Conservation (phyloP, 371 early-diverging fungal genomes). For the Mortierella sp. region DNA sequence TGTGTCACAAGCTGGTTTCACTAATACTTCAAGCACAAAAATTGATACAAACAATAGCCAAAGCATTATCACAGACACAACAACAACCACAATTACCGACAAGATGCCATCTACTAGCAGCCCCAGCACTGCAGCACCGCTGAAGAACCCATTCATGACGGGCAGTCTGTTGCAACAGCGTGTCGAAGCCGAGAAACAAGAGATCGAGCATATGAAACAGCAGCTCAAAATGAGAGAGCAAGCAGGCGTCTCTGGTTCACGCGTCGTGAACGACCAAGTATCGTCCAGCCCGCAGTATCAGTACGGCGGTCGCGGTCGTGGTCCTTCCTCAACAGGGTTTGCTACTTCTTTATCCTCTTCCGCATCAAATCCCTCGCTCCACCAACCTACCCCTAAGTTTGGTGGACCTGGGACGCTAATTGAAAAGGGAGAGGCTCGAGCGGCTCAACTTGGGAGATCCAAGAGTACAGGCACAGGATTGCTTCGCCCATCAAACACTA, state of each 20-base stretch:
- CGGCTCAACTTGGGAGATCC: constrained; percentile 37
- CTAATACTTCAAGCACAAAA: not conserved
- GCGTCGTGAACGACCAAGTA: constrained; percentile 1
- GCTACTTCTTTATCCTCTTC: constrained; percentile 14
- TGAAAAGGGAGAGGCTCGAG: constrained; percentile 36
- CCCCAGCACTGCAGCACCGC: not conserved
- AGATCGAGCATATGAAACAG: constrained; percentile 43
- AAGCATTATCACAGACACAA: not conserved
- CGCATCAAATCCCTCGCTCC: not conserved
- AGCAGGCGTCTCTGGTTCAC: constrained; percentile 43
- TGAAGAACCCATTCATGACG: constrained; percentile 34
- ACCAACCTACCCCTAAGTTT: constrained; percentile 28
- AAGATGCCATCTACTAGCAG: constrained; percentile 4
- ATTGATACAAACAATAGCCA: not conserved
- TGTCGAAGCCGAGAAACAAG: constrained; percentile 53
- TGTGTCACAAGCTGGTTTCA: not conserved
- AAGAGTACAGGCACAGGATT: constrained; percentile 38
- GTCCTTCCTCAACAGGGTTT: constrained; percentile 15
- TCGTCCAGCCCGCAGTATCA: constrained; percentile 13
- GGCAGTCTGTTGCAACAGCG: constrained; percentile 56
- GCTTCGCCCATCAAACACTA: constrained; percentile 39
- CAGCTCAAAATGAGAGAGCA: constrained; percentile 50
- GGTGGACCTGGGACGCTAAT: constrained; percentile 53
- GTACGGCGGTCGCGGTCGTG: constrained; percentile 22
- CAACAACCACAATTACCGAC: not conserved